phyloP scores from a whole-genome alignment of 192 early-diverging fungal species.

The Coemansia sp. region DNA sequence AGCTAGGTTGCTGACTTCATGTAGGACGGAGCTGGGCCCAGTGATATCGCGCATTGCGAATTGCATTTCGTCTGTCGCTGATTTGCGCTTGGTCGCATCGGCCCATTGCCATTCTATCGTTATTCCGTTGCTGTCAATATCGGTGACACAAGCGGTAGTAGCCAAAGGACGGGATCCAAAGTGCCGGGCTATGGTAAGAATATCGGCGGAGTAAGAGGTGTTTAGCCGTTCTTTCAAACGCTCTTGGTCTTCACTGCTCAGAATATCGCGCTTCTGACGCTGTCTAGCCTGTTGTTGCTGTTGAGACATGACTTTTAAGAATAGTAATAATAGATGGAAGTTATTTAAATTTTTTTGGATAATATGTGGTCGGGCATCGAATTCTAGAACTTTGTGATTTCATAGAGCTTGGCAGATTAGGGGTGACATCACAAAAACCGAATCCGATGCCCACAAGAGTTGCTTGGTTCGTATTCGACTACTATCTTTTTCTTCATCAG shows the following conservation, averaged over 20 bases:
- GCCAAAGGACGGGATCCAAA: constrained; percentile 32
- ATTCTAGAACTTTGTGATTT: not conserved
- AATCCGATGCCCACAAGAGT: no score
- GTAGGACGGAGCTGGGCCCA: constrained; percentile 22
- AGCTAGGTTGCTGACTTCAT: constrained; percentile 42
- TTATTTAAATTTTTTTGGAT: no score
- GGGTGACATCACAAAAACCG: no score
- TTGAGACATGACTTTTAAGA: not conserved
- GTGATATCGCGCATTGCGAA: constrained; percentile 40
- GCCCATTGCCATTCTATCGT: constrained; percentile 41
- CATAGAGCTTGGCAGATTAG: not conserved
- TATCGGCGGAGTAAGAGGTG: constrained; percentile 23
- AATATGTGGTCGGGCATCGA: not conserved
- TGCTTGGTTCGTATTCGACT: no score
- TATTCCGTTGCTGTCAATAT: constrained; percentile 36
- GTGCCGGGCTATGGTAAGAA: constrained; percentile 31
- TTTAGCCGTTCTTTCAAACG: constrained; percentile 29
- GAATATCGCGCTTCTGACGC: constrained; percentile 5
- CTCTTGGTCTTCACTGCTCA: constrained; percentile 16
- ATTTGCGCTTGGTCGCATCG: constrained; percentile 3
- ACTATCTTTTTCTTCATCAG: no score
- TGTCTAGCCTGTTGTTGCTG: constrained; percentile 18
- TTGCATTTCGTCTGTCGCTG: constrained; percentile 40
- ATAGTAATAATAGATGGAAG: not conserved
- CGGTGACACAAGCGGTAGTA: constrained; percentile 11